Base-by-base conservation (phyloP, 345 rosid species). In the Angophora floribunda region DNA sequence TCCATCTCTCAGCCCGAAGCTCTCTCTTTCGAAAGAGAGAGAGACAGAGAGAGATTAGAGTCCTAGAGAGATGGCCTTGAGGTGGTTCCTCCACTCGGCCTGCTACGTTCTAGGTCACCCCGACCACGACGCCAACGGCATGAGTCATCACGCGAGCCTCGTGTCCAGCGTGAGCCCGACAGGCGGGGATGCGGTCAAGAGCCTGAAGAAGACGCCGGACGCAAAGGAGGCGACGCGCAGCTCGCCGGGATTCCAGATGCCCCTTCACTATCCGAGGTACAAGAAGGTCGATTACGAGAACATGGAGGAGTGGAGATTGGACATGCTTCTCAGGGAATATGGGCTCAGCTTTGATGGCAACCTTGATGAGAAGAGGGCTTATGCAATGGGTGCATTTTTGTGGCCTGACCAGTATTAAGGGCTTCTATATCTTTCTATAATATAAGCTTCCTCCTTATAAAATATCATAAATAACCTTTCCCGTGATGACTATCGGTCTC, bases 261-360 rank as follows among this genome's bases (percentile, higher is more conserved):
- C 97, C 12, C 89, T 96, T 51, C 97, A 95, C 86, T 96, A 94
- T 89, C 98, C 98, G 85, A 90, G 93, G 41, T 95, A 93, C 93
- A 90, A 87, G 24, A 95, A 93, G 88, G 89, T 75, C 2, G 96
- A 95, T 55, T 96, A 95, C 28, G 93, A 93, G 95, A 90, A 89
- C 89, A 96, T 96, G 97, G 97, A 95, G 89, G 96, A 93, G 86
- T 95, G 96, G 97, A 95, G 78, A 85, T 22, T 95, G 30, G 94
- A 96, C 89, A 12, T 91, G 92, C 94, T 95, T 85, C 94, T 95
- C 30, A 16, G 61, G 15, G 91, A 96, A 51, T 96, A 96, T 13
- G 97, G 98, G 1, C 90, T 96, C 5, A 87, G 82, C 30, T 91
- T 89, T 89, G 65, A 90, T 7, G 92, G 92, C 65, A 87, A 49